Base-by-base conservation (phyloP, 306 rosid species). In the Lathyrus oleraceus region DNA sequence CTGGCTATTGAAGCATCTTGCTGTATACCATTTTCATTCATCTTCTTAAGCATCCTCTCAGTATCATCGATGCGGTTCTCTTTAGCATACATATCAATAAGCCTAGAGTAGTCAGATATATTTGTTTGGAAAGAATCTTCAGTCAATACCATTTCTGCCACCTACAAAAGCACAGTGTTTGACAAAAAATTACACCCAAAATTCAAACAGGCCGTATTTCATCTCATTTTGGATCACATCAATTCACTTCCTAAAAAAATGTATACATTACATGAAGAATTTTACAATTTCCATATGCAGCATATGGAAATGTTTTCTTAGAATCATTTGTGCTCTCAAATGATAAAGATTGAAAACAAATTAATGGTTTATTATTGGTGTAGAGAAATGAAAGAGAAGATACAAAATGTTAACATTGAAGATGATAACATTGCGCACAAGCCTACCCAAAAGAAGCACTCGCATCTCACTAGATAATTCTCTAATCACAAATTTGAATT, bases 71-170 rank as follows among this genome's bases (percentile, higher is more conserved):
- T 32, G 56, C 52, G 83, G 73, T 74, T 83, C 67, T 81, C 88
- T 80, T 87, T 85, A 58, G 95, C 92, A 85, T 88, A 77, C 51
- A 74, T 71, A 72, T 81, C 87, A 38, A 94, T 79, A 79, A 94
- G 92, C 83, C 77, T 86, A 13, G 81, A 85, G 87, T 87, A 91
- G 78, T 94, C 99, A 71, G 82, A 83, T 67, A 82, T 69, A 65
- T 73, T 69, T 23, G 97, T 65, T 79, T 91, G 84, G 76, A 90
- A 88, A 71, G 99, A 87, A 87, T 87, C 88, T 81, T 88, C 91
- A 45, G 62, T 64, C 78, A 87, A 80, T 39, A 87, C 74, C 62
- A 78, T 79, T 77, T 94, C 97, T 71, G 97, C 90, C 23, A 91
- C 96, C 97, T 94, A 61, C 68, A 76, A 10, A 48, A 82, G 76